phyloP scores from a whole-genome alignment of 2,329 filamentous ascomycete species.

The Tothia fuscella region DNA sequence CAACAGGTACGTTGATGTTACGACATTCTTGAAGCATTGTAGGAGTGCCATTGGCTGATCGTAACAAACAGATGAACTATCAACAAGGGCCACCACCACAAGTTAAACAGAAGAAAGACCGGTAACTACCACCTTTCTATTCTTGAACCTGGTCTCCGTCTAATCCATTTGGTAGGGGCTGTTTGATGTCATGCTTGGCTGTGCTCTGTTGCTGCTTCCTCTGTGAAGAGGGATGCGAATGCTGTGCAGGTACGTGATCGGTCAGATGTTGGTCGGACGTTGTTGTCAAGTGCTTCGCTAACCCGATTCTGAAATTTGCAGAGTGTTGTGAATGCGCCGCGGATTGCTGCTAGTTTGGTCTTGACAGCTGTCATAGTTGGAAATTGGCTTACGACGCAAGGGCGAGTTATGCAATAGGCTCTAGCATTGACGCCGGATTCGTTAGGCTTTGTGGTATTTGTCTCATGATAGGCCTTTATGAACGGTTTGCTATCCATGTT shows the following conservation, averaged over 20 bases:
- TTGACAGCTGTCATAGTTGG: too few relatives aligned
- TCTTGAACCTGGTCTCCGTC: slow-evolving; percentile 19
- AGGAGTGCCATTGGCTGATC: background rate
- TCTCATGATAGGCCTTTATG: too few relatives aligned
- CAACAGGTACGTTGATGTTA: background rate
- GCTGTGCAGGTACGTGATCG: slow-evolving; percentile 35
- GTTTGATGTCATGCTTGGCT: slow-evolving; percentile 26
- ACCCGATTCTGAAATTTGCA: background rate
- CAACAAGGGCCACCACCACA: slow-evolving; percentile 36
- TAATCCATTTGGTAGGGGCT: background rate
- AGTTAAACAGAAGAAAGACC: slow-evolving; percentile 35
- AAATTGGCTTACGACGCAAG: too few relatives aligned
- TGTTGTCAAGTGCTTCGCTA: background rate
- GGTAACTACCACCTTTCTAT: slow-evolving; percentile 38
- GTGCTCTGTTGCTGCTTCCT: slow-evolving; percentile 52
- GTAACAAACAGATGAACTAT: slow-evolving; percentile 31
- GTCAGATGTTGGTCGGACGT: background rate
- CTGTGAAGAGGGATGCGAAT: slow-evolving; percentile 52
- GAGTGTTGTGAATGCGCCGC: slow-evolving; percentile 23
- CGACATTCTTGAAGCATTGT: background rate
- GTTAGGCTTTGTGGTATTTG: too few relatives aligned
- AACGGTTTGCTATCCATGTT: too few relatives aligned
- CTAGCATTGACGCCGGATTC: too few relatives aligned
- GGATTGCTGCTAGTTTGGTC: slow-evolving; percentile 7
- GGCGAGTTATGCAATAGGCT: too few relatives aligned